Base-by-base conservation (phyloP, 2,329 filamentous ascomycete genomes). In the Coniochaeta prunicola region DNA sequence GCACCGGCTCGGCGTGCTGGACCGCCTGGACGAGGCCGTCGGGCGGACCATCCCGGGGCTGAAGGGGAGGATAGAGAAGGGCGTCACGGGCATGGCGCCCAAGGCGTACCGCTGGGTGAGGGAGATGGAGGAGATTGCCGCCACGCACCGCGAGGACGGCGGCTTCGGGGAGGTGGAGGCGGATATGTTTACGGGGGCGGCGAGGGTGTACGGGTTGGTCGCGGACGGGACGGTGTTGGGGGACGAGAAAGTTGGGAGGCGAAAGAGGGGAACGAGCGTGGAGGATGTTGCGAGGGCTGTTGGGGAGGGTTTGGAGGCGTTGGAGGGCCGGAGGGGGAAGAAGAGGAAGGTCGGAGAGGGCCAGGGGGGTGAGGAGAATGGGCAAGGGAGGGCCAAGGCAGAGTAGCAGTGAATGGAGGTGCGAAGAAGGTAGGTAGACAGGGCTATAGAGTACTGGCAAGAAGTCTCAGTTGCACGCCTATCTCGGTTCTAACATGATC, bases 61-160 rank as follows among this genome's bases (percentile, higher is more conserved):
- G 1, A 13, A 55, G 21, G 59, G 50, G 53, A 53, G 58, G 55
- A 56, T 61, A 34, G 61, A 63, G 31, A 58, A 26, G 26, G 57
- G 79, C 2, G 74, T 90, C 9, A 74, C 80, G 4, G 74, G 71
- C 15, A 89, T 91, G 81, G 79, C 87, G 26, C 83, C 85, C 8
- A 92, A 92, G 73, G 89, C 89, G 19, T 91, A 91, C 69, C 77
- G 89, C 12, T 92, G 89, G 88, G 85, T 90, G 0, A 76, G 79
- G 34, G 89, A 92, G 76, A 91, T 92, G 89, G 80, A 86, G 64
- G 85, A 92, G 76, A 91, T 92, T 67, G 83, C 81, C 4, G 74
- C 80, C 59, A 89, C 86, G 3, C 86, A 90, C 69, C 73, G 73
- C 7, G 80, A 82, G 45, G 85, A 88, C 58, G 87, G 85, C 0